These are phyloP conservation scores for Microcera coccophila DNA, from an alignment of 2,329 filamentous ascomycete species.

Conservation along the genomic window DNA sequence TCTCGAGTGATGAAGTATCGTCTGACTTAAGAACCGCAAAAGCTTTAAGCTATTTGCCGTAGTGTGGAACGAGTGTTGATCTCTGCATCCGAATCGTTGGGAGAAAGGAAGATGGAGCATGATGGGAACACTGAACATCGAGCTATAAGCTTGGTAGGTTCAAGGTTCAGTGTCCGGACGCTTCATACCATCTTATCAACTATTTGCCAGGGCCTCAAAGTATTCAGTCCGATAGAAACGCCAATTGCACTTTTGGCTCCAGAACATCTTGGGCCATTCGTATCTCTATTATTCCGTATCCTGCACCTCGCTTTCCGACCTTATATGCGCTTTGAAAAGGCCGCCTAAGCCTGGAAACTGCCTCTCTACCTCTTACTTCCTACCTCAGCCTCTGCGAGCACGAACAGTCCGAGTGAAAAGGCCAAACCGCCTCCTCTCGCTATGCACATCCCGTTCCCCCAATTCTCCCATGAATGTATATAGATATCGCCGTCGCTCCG, in stretches of 20 bases:
- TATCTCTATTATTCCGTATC: conserved; percentile 24
- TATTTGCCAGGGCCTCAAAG: too few species aligned
- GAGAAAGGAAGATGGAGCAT: too few species aligned
- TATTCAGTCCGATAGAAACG: too few species aligned
- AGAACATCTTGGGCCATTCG: conserved; percentile 8
- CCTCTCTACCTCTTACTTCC: conserved; percentile 2
- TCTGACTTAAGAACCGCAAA: too few species aligned
- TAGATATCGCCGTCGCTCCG: conserved; percentile 23
- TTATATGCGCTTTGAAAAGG: conserved; percentile 3
- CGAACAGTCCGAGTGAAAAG: conserved; percentile 8
- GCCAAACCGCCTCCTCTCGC: conserved; percentile 11
- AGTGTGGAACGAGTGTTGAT: too few species aligned
- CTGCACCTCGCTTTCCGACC: conserved; percentile 11
- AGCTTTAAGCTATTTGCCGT: too few species aligned
- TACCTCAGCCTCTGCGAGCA: conserved; percentile 3
- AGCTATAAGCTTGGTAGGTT: too few species aligned
- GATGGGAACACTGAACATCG: too few species aligned
- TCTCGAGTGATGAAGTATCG: too few species aligned
- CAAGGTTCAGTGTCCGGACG: too few species aligned
- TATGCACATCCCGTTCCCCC: conserved; percentile 13
- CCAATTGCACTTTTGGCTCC: background rate
- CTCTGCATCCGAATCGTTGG: too few species aligned
- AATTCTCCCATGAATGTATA: conserved; percentile 15
- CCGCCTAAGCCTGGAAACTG: conserved; percentile 3
- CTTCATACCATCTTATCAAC: background rate